Evolutionary conservation across 1,284 basidiomycete genomes (phyloP), one percentile per base, ranked within the genome.

Genomic region (Porodaedalea pini): DNA sequence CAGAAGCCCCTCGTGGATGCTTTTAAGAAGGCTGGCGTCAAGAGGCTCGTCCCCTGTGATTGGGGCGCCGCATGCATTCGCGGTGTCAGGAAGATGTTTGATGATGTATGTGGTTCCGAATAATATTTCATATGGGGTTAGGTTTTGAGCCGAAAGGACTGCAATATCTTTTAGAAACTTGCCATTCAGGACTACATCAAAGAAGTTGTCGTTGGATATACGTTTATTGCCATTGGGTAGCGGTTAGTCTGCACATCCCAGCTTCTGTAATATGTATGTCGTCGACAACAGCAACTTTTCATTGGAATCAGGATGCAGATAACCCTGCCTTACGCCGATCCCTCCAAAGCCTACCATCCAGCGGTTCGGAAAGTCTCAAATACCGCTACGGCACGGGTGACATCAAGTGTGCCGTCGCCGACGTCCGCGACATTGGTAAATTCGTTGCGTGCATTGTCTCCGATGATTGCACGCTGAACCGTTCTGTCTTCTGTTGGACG

Each of bases 401-500:
- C 32, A 48, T 63, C 19, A 63, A 61, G 23, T 47, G 15, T 25
- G 56, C 62, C 11, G 54, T 63, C 11, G 61, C 62, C 0, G 47
- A 58, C 34, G 11, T 5, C 3, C 36, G 23, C 27, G 62, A 63
- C 44, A 57, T 61, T 25, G 62, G 62, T 3, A 47, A 50, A 36
- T 61, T 63, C 36, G 57, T 61, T 8, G 52, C 53, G 27, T 40
- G 54, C n/a, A 61, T 63, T 41, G 49, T 63, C 37, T 31, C 29
- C 2, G 68, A 70, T 40, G 53, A 61, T 25, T 61, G 68, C 5
- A 68, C 68, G n/a, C 51, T 66, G 32, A 64, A 68, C 54, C 54
- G 54, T 10, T 62, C 65, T 52, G 64, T 70, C 15, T 66, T 69
- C 52, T 56, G 64, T 7, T 68, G 67, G 66, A 61, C 64, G n/a